Base-by-base conservation (phyloP, 352 stramenopile species). In the Phytophthora cryptogea region DNA sequence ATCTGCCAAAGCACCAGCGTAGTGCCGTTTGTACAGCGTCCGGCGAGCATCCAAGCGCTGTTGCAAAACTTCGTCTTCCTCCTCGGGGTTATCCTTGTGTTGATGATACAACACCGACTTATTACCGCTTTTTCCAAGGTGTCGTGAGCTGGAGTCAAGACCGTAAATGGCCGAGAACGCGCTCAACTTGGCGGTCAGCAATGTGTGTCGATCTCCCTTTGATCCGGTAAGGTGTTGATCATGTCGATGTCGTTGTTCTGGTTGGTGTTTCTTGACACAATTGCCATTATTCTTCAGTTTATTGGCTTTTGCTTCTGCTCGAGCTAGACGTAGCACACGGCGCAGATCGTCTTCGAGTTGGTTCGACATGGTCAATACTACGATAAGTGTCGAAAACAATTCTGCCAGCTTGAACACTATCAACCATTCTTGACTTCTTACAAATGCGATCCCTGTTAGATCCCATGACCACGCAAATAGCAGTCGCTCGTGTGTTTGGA, bases 281-380 rank as follows among this genome's bases (percentile, higher is more conserved):
- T 45, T 54, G 1, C 9, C 17, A 27, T 11, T 11, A 11, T 10
- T 30, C 16, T 36, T 44, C 23, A 17, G 45, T 41, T 59, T 65
- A 16, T 58, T 43, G n/a, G 43, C 28, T 16, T 51, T 57, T 37
- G 53, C 59, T 59, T 72, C 45, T n/a, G 60, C 57, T 27, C 69
- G 44, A 20, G 69, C 76, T 30, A 90, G 70, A 8, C 78, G 57
- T 31, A 88, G 59, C 39, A 90, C 76, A 28, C 80, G 80, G 32
- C 76, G 69, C 33, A 85, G 53, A 60, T 88, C 78, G 17, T 82
- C 74, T 66, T 90, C 80, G 7, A 83, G 63, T 26, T 74, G 73
- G 17, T 63, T 72, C 2, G 50, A 63, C 56, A 67, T 71, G 26
- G 3, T n/a, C 17, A 48, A 27, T 39, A 23, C 26, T 23, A 33